Percentiles rank a stretch among this genome's conserved stretches.
Evolutionary conservation across 2,329 filamentous ascomycete genomes (phyloP).

Genomic region (Truncatella angustata): DNA sequence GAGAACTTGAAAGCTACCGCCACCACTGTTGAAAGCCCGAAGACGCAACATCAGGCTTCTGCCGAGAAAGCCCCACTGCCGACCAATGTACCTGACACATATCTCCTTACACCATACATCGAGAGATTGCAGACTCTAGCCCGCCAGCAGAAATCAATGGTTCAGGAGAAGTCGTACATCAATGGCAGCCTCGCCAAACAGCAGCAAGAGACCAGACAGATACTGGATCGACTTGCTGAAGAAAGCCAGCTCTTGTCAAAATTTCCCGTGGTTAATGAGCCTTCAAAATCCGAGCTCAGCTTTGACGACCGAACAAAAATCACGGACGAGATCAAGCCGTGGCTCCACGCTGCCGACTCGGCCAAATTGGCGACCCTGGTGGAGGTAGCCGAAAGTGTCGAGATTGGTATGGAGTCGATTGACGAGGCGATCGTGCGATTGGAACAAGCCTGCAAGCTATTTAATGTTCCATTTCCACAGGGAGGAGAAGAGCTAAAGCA

Average conservation of each 20-base stretch:
- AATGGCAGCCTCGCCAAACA: slow-evolving; percentile 49
- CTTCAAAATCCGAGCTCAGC: slow-evolving; percentile 33
- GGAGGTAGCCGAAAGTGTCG: slow-evolving; percentile 57
- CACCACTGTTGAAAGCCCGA: neutral
- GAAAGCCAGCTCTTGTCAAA: slow-evolving; percentile 61
- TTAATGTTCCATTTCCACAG: slow-evolving; percentile 23
- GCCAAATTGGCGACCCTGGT: slow-evolving; percentile 60
- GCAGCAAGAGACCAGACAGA: slow-evolving; percentile 47
- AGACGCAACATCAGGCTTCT: neutral
- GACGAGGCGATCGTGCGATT: slow-evolving; percentile 50
- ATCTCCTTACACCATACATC: slow-evolving; percentile 57
- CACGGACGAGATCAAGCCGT: slow-evolving; percentile 45
- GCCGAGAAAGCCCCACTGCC: neutral
- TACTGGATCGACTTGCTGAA: slow-evolving; percentile 53
- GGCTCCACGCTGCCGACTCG: slow-evolving; percentile 59
- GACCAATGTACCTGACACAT: slow-evolving; percentile 22
- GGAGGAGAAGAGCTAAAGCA: slow-evolving; percentile 21
- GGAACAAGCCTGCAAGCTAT: slow-evolving; percentile 46
- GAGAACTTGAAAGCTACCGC: slow-evolving; percentile 10
- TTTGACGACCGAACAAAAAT: slow-evolving; percentile 37
- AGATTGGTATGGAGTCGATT: slow-evolving; percentile 55
- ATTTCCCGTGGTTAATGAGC: slow-evolving; percentile 41
- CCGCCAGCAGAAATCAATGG: slow-evolving; percentile 54
- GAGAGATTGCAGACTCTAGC: slow-evolving; percentile 51
- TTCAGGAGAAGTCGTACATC: slow-evolving; percentile 58